phyloP scores from a whole-genome alignment of 2,329 filamentous ascomycete genomes.

The Aurifilum marmelostoma region DNA sequence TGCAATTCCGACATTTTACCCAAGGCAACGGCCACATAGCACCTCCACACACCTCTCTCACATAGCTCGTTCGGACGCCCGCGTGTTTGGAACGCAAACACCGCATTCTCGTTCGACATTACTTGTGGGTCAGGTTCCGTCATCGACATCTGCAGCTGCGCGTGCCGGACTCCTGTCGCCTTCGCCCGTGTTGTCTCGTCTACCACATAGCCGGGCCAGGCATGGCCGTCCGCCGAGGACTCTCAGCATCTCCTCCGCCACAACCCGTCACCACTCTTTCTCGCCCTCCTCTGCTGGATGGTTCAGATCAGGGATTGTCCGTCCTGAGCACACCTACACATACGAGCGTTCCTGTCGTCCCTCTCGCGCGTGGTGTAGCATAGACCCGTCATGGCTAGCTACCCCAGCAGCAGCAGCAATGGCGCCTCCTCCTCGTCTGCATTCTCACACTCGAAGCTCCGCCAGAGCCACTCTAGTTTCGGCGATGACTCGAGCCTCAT shows the following conservation, averaged over 20 bases:
- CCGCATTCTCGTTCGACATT: background rate
- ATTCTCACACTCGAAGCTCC: conserved; percentile 25
- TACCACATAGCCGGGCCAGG: conserved; percentile 11
- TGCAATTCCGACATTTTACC: no score
- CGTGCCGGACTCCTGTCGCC: conserved; percentile 15
- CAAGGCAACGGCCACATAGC: background rate
- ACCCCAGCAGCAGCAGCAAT: conserved; percentile 24
- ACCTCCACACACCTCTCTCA: background rate
- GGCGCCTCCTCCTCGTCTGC: conserved; percentile 25
- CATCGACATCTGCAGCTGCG: conserved; percentile 5
- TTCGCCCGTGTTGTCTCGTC: conserved; percentile 13
- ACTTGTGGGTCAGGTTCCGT: conserved; percentile 5
- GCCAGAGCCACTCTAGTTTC: conserved; percentile 31
- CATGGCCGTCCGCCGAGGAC: conserved; percentile 28
- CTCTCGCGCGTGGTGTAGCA: conserved; percentile 16
- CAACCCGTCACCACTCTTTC: background rate
- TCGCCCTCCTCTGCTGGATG: background rate
- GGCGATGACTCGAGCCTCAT: conserved; percentile 40
- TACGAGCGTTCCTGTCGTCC: background rate
- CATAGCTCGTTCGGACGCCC: background rate
- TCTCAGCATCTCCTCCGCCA: conserved; percentile 15
- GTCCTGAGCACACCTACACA: background rate
- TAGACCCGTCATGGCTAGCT: conserved; percentile 29
- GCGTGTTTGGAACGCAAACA: background rate
- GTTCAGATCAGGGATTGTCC: background rate